These are phyloP conservation scores for Penicillium sp. DNA, from an alignment of 2,329 filamentous ascomycete genomes.

Conservation along the genomic window DNA sequence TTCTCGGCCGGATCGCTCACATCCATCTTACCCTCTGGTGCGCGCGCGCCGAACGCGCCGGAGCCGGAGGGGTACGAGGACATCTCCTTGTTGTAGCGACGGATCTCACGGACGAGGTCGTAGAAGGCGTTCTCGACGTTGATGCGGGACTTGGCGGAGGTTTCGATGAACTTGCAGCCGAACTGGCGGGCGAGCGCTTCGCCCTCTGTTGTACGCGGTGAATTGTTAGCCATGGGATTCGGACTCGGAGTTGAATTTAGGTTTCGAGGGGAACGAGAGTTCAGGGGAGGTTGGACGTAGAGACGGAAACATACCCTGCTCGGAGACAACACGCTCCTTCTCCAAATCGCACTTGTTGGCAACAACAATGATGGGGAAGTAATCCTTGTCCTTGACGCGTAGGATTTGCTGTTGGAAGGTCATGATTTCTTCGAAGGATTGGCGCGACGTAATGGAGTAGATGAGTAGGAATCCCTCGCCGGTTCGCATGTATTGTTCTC, in stretches of 20 bases:
- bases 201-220: conserved; percentile 64
- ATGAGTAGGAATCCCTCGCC: conserved; percentile 97
- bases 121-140: conserved; percentile 99
- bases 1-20: conserved; percentile 56
- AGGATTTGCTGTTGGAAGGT: conserved; percentile 99
- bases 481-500: conserved; percentile 99
- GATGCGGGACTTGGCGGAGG: conserved; percentile 94
- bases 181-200: conserved; percentile 81
- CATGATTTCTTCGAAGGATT: conserved; percentile 97
- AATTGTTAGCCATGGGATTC: not conserved
- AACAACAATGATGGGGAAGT: conserved; percentile 98
- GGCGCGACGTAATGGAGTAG: conserved; percentile 95
- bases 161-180: conserved; percentile 98
- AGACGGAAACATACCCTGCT: conserved; percentile 67
- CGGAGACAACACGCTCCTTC: conserved; percentile 82
- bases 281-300: not conserved
- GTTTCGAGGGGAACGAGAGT: not conserved
- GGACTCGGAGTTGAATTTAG: not conserved
- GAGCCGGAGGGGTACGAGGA: conserved; percentile 76
- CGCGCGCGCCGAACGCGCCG: conserved; percentile 59
- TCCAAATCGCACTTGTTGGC: conserved; percentile 99
- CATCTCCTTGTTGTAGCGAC: conserved; percentile 98
- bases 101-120: conserved; percentile 95
- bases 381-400: conserved; percentile 98
- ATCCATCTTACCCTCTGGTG: conserved; percentile 68